Evolutionary conservation across 176 grass and related monocot genomes (phyloP), one percentile per base, ranked within the genome.

Genomic region (Bromus sterilis): DNA sequence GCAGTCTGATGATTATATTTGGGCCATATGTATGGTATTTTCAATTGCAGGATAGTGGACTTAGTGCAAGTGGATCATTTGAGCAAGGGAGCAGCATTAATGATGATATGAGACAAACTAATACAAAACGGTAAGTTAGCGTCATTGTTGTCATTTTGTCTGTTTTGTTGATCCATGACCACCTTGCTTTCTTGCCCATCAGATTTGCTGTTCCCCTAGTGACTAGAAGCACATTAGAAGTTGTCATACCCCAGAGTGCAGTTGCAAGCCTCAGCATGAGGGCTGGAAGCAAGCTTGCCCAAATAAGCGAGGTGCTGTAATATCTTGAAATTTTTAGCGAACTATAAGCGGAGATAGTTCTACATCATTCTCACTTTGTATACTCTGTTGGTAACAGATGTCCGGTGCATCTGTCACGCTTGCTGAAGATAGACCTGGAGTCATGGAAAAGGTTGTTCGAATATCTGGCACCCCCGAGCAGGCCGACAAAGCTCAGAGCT

Each of bases 391-490:
- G 58, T 80, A 88, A 78, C 87, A 98, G 96, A 91, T 98, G 78
- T 98, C 96, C 20, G 93, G 96, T 76, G 96, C 96, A 49, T 85
- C 88, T 51, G 88, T 98, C 29, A 93, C 75, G 1, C 84, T 95
- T 29, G 89, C 83, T 68, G 92, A 98, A 55, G 96, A 90, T 32
- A 84, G 78, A 77, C 71, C 88, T 80, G 92, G 91, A 13, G 32
- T 80, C 37, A 41, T 46, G 55, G 89, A 94, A 74, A 94, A 89
- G 71, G 71, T 89, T 82, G 93, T 98, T 90, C 75, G 78, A 83
- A 98, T 98, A 95, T 95, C 96, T 23, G 96, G 96, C 82, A 95
- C 72, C 51, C 95, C 93, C 32, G 96, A 98, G 70, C 96, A 98
- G 86, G 89, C 96, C 23, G 86, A 88, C 64, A 93, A 90, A 69